These are phyloP conservation scores for Petasospora fabianii DNA, from an alignment of 1,139 yeast genomes.

Conservation along the genomic window DNA sequence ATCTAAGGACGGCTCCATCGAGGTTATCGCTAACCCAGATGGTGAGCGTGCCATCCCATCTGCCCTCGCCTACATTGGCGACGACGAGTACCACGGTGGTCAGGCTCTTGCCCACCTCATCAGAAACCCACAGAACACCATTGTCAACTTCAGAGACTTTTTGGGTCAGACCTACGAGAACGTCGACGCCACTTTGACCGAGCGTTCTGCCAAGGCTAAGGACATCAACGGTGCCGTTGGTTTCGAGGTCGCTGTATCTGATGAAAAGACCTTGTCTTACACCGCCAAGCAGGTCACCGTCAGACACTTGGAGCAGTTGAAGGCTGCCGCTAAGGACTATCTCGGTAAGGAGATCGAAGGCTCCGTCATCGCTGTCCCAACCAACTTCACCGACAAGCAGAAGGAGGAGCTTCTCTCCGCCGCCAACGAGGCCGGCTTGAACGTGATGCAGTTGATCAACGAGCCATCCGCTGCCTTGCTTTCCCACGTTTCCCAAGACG, in stretches of 20 bases:
- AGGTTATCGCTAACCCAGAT: constrained; percentile 97
- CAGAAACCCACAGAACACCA: constrained; percentile 85
- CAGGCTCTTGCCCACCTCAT: constrained; percentile 92
- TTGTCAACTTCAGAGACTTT: constrained; percentile 90
- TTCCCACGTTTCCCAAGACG: constrained; percentile 54
- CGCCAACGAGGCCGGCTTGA: constrained; percentile 69
- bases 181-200: constrained; percentile 59
- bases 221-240: constrained; percentile 69
- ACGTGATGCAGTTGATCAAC: constrained; percentile 80
- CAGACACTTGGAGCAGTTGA: constrained; percentile 81
- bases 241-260: constrained; percentile 48
- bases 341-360: constrained; percentile 79
- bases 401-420: constrained; percentile 59
- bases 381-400: constrained; percentile 77
- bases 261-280: constrained; percentile 41
- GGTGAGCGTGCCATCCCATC: constrained; percentile 98
- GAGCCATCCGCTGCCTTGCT: constrained; percentile 93
- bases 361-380: constrained; percentile 87
- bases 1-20: constrained; percentile 83
- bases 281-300: constrained; percentile 74
- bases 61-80: constrained; percentile 84
- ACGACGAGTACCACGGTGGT: constrained; percentile 95
- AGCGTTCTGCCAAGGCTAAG: constrained; percentile 70
- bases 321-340: constrained; percentile 88
- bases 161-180: constrained; percentile 72